Conservation (phyloP, 345 rosid genomes). For the Salix arbutifolia region DNA sequence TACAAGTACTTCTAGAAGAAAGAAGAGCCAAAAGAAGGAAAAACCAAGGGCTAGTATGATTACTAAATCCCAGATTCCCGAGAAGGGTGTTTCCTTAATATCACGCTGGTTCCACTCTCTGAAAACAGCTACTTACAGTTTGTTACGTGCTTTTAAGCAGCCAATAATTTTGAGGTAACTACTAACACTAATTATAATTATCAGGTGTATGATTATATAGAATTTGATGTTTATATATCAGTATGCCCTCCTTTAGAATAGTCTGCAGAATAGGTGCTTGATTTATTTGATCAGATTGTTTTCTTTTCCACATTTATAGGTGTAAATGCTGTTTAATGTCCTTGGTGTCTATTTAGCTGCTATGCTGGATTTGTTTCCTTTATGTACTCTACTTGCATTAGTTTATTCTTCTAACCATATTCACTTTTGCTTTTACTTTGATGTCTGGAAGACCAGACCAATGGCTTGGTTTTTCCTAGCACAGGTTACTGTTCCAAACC, state of each 20-base stretch:
- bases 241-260: neutral
- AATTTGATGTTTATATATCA: neutral
- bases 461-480: conserved; percentile 98
- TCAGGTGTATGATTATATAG: neutral
- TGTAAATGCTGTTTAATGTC: neutral
- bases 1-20: conserved; percentile 52
- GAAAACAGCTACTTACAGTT: conserved; percentile 57
- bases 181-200: neutral
- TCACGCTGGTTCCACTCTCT: conserved; percentile 56
- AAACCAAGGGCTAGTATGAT: conserved; percentile 23
- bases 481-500: conserved; percentile 78
- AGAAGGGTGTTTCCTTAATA: conserved; percentile 33
- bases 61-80: conserved; percentile 25
- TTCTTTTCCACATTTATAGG: neutral
- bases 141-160: conserved; percentile 66
- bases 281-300: neutral
- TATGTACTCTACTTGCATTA: neutral
- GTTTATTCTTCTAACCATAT: conserved; percentile 16
- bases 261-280: neutral
- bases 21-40: conserved; percentile 57
- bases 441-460: conserved; percentile 51
- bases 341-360: neutral
- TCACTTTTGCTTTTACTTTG: conserved; percentile 18
- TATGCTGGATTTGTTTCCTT: neutral
- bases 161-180: conserved; percentile 77